These are phyloP conservation scores for Polygonum aviculare DNA, from an alignment of 148 eudicot species.

Conservation along the genomic window DNA sequence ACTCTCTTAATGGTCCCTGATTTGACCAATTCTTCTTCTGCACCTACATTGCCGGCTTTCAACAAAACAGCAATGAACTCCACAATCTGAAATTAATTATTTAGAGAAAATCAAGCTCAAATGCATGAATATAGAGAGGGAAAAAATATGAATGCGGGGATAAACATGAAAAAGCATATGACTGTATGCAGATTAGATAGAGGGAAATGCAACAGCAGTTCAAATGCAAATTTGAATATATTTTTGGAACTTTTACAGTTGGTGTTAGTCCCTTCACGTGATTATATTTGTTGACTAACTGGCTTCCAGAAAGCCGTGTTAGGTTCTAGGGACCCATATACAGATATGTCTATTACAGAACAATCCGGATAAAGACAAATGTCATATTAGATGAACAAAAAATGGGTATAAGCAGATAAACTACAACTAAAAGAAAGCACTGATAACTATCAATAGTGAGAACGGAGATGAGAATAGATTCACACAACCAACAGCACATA, in stretches of 20 bases:
- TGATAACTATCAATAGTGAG: background rate
- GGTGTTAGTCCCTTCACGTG: background rate
- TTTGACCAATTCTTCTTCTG: constrained; percentile 70
- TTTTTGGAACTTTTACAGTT: background rate
- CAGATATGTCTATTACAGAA: background rate
- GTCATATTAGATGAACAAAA: background rate
- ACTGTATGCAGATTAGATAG: background rate
- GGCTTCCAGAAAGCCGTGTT: background rate
- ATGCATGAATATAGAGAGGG: background rate
- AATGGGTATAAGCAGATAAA: background rate
- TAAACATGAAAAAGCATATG: background rate
- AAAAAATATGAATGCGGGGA: background rate
- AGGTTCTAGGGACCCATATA: background rate
- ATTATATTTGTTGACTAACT: background rate
- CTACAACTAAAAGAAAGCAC: background rate
- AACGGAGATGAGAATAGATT: background rate
- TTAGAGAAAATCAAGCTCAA: background rate
- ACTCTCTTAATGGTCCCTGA: constrained; percentile 80
- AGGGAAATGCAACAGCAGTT: background rate
- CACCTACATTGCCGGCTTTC: constrained; percentile 77
- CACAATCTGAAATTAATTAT: constrained; percentile 48
- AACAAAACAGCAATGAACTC: constrained; percentile 88
- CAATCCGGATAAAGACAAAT: background rate
- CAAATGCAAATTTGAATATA: background rate
- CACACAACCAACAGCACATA: background rate